Evolutionary conservation across 805 yeast genomes (phyloP), one percentile per base, ranked within the genome.

Genomic region (Lipomyces spencermartinsiae): DNA sequence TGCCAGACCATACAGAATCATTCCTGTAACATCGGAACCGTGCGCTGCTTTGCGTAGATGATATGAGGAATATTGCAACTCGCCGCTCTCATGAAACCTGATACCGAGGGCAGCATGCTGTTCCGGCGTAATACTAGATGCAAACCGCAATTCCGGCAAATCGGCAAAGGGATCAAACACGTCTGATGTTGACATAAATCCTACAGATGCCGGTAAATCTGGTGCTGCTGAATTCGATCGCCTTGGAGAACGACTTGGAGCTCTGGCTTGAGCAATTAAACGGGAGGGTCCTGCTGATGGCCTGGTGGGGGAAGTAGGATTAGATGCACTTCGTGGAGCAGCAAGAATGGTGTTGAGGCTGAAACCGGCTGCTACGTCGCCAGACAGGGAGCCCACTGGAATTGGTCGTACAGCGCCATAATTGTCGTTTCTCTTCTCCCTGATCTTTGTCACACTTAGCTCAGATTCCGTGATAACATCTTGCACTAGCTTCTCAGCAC

Each of bases 1-100:
- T 0, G 93, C 89, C 71, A 89, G 76, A 0, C 92, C 91, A 73
- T 89, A 90, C 37, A 89, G 75, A 59, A 87, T 81, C 89, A 86
- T 89, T 0, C 93, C 96, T 57, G 87, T 85, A 69, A 80, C 82
- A 70, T 84, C 82, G 7, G 91, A 90, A n/a, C 80, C 77, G 64
- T 82, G 81, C 4, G 93, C 89, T 1, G 91, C 90, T 37, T 84
- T 81, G 70, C 86, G 87, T 64, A 91, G 79, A 71, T 88, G 91
- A 73, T 87, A 86, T 1, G 93, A 84, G 2, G 92, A 89, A 73
- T 89, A 94, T 58, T 87, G 83, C 49, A 86, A 83, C 62, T 88
- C 85, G 0, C 91, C 92, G 39, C 83, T 77, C 53, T 83, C 83
- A 63, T 90, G 81, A 59, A 87, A 78, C 19, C 64, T 74, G 66